Evolutionary conservation across 2,329 filamentous ascomycete genomes (phyloP), one percentile per base, ranked within the genome.

Genomic region (Eutypa lata): DNA sequence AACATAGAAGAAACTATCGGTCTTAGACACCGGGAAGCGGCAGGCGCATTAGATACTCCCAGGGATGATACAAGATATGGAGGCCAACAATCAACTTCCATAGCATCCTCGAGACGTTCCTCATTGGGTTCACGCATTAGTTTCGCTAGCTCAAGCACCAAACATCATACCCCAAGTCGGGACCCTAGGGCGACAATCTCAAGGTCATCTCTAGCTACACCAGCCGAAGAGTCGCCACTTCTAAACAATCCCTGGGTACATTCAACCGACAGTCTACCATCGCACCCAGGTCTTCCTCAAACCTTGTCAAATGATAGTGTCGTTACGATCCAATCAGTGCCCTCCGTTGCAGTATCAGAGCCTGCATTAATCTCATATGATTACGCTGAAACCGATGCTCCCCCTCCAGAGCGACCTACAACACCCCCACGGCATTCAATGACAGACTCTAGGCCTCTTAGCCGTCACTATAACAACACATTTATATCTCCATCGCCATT

Each of bases 1-100:
- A 82, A 82, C 35, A 75, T 83, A 16, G 83, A 87, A 57, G 86
- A 87, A 60, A 84, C 81, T 13, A 86, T 87, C 48, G 79, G 81
- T 37, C 76, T 87, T 19, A 64, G 79, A 77, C 58, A 73, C 65
- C 47, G 74, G 73, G 62, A 71, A 70, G 50, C 63, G 73, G 55
- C 53, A 70, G 53, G 61, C 68, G 59, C 68, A 67, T 71, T 57
- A 68, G 68, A 56, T 56, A 50, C 54, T 63, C 45, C 56, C 52
- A 47, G 54, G 48, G 58, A 65, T 49, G 58, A 50, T 38, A 57
- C 19, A 43, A 57, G 43, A 51, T 59, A 43, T 33, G 51, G 54
- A 37, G 51, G 54, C 26, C 55, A 56, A 38, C 55, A 52, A 16
- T 31, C 53, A 18, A 38, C 38, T 22, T 63, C 65, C 18, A 49